These are phyloP conservation scores for Trametes gibbosa DNA, from an alignment of 768 basidiomycete genomes.

Conservation along the genomic window DNA sequence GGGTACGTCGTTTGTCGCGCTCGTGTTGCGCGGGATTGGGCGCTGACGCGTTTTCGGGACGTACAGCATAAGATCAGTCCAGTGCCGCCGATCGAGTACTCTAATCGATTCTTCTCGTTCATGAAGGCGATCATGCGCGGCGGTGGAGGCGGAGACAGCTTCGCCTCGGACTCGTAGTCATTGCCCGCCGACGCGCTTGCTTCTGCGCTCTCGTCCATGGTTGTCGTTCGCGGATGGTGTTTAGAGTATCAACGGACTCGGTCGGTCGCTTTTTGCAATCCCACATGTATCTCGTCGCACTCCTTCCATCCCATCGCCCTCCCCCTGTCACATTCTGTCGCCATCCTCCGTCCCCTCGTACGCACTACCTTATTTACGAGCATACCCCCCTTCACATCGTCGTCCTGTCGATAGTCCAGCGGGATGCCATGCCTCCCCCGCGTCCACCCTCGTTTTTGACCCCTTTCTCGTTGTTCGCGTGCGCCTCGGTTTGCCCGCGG, in stretches of 20 bases:
- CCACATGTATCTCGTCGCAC: not conserved
- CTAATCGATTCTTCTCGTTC: slow-evolving; percentile 82
- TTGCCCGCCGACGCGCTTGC: not conserved
- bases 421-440: not conserved
- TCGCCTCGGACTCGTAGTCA: slow-evolving; percentile 23
- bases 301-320: not conserved
- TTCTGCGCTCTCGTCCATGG: not conserved
- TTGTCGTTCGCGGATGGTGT: not conserved
- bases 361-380: not conserved
- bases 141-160: slow-evolving; percentile 59
- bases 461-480: not conserved
- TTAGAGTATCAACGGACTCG: slow-evolving; percentile 9
- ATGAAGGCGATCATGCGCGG: slow-evolving; percentile 85
- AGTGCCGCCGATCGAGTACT: slow-evolving; percentile 85
- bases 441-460: slow-evolving; percentile 6
- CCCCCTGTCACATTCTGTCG: not conserved
- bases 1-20: slow-evolving; percentile 54
- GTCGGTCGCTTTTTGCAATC: slow-evolving; percentile 2
- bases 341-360: not conserved
- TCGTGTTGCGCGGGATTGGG: not conserved
- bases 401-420: not conserved
- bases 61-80: slow-evolving; percentile 91
- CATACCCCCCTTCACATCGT: slow-evolving; percentile 6
- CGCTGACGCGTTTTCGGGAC: slow-evolving; percentile 4
- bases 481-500: not conserved